These are phyloP conservation scores for Apiotrichum domesticum DNA, from an alignment of 1,284 basidiomycete genomes.

Conservation along the genomic window DNA sequence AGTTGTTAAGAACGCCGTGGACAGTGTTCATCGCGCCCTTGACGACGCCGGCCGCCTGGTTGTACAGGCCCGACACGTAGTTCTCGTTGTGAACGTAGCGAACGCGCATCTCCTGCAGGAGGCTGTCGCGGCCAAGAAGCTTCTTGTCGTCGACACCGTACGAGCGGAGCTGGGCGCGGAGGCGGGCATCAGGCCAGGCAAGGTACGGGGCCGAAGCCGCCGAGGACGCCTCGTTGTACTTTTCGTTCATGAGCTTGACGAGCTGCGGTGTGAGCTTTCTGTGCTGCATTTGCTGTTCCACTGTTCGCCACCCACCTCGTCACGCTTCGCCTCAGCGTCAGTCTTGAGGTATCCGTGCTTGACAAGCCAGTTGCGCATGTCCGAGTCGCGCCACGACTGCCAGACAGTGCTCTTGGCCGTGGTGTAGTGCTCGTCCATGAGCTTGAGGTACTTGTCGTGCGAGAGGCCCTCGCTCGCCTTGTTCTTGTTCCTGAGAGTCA, in stretches of 20 bases:
- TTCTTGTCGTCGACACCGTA: conserved; percentile 62
- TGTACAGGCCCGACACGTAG: conserved; percentile 56
- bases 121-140: conserved; percentile 55
- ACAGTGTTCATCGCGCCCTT: conserved; percentile 59
- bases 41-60: conserved; percentile 58
- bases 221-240: conserved; percentile 44
- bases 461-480: conserved; percentile 9
- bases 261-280: neutral
- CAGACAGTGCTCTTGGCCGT: conserved; percentile 63
- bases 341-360: conserved; percentile 65
- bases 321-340: conserved; percentile 62
- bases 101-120: conserved; percentile 65
- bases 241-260: conserved; percentile 25
- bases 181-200: conserved; percentile 81
- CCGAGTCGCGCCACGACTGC: conserved; percentile 69
- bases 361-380: conserved; percentile 70
- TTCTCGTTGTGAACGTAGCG: conserved; percentile 63
- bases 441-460: conserved; percentile 44
- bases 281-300: too few relatives aligned
- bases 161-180: conserved; percentile 73
- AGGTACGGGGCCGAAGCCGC: conserved; percentile 57
- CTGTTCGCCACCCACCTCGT: conserved; percentile 48
- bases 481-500: neutral
- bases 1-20: conserved; percentile 52
- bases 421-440: conserved; percentile 69